These are phyloP conservation scores for Cutaneotrichosporon mucoides DNA, from an alignment of 1,284 basidiomycete species.

Conservation along the genomic window DNA sequence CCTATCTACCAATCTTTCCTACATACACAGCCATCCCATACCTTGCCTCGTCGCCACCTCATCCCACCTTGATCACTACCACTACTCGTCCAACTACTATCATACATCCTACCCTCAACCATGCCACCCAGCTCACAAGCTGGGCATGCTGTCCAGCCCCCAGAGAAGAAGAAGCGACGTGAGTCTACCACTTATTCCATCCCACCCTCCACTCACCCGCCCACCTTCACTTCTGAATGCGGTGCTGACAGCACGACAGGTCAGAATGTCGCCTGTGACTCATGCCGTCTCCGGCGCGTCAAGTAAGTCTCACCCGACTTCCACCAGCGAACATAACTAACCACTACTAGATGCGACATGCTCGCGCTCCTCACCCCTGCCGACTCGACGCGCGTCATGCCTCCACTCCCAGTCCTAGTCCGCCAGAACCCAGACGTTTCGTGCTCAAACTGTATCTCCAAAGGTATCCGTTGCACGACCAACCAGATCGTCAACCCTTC, in stretches of 20 bases:
- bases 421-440: constrained; percentile 28
- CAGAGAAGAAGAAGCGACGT: constrained; percentile 32
- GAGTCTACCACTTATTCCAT: constrained; percentile 6
- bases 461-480: constrained; percentile 38
- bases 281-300: constrained; percentile 38
- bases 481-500: constrained; percentile 37
- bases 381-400: constrained; percentile 9
- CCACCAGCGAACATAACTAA: too few species aligned
- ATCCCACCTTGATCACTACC: not conserved
- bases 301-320: constrained; percentile 24
- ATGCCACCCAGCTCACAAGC: not conserved
- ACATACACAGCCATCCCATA: not conserved
- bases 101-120: not conserved
- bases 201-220: not conserved
- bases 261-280: constrained; percentile 41
- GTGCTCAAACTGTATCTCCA: constrained; percentile 38
- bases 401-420: constrained; percentile 22
- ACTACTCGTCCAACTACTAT: not conserved
- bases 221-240: not conserved
- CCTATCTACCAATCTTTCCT: not conserved
- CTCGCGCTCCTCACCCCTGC: constrained; percentile 23
- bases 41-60: not conserved
- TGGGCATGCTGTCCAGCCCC: not conserved
- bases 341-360: constrained; percentile 24
- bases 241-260: constrained; percentile 16